Evolutionary conservation across 208 protist genomes (phyloP), one percentile per base, ranked within the genome.

Genomic region (Zelonia costaricensis): DNA sequence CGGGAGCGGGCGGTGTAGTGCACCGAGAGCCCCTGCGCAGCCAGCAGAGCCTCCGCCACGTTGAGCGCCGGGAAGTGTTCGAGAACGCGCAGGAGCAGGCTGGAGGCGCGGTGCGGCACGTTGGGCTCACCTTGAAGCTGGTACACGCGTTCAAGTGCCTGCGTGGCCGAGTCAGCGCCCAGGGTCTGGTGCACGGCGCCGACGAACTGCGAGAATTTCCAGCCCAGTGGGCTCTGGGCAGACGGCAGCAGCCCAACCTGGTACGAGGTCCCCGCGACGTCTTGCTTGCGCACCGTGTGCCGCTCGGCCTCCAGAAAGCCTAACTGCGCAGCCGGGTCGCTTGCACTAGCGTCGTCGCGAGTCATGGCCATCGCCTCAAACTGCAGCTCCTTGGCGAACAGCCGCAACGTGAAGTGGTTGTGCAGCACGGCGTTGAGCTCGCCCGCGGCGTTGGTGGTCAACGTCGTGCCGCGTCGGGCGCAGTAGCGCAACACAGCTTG

Each of bases 191-290:
- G 79, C 10, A 91, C 39, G 1, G 84, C 82, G 16, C 86, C 89
- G 23, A 95, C 60, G 61, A 95, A 93, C 44, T 95, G 89, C 0
- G 86, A 93, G 45, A 95, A 82, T 33, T 86, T 82, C 86, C 89
- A 95, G 4, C 86, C 89, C 12, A 95, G 66, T 2, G 83, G 56
- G 53, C 81, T 92, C 60, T 95, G 89, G 4, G 80, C 83, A 25
- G 46, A 79, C 6, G 78, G 56, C 20, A 92, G 75, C n/a, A 86
- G 75, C 15, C 70, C 63, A 0, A 78, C 49, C 4, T 89, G 62
- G 62, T 92, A 91, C 1, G 86, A 90, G 0, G 85, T 92, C n/a
- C 89, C 89, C 9, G 59, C 63, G 8, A 86, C 47, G 54, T 95
- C 86, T 4, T 61, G 62, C 4, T 59, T 62, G 16, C 63, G 59